Evolutionary conservation across 768 basidiomycete genomes (phyloP).

Genomic region (Tulasnella sp.): DNA sequence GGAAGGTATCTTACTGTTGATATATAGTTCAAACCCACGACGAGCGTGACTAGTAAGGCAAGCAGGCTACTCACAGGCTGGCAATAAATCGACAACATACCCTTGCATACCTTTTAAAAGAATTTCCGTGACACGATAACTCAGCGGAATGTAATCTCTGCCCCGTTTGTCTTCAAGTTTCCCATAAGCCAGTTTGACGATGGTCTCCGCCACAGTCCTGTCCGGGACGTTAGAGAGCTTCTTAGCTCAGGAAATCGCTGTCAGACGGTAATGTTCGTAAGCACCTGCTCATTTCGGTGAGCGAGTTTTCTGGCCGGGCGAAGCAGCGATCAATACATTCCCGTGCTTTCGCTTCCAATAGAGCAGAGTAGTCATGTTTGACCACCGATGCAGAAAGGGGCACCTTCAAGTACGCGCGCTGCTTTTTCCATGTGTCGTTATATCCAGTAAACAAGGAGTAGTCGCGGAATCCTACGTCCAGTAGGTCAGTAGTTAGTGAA

Average conservation of each 20-base stretch:
- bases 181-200: not conserved
- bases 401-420: not conserved
- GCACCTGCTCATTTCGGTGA: not conserved
- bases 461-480: not conserved
- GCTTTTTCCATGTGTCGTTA: not conserved
- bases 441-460: not conserved
- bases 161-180: not conserved
- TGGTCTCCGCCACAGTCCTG: not conserved
- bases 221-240: not conserved
- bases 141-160: not conserved
- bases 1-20: conserved; percentile 1
- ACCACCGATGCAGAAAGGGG: not conserved
- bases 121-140: not conserved
- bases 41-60: not conserved
- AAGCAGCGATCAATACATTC: not conserved
- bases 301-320: not conserved
- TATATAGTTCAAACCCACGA: not conserved
- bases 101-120: not conserved
- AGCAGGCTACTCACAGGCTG: not conserved
- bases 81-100: conserved; percentile 1
- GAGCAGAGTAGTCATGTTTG: not conserved
- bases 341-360: not conserved
- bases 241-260: not conserved
- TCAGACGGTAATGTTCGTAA: not conserved
- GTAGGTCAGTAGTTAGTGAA: not conserved